A percentile compares a stretch with the other conserved stretches of the same genome.
Conservation (phyloP, 208 protist genomes). For the Trypanosoma congolense region DNA sequence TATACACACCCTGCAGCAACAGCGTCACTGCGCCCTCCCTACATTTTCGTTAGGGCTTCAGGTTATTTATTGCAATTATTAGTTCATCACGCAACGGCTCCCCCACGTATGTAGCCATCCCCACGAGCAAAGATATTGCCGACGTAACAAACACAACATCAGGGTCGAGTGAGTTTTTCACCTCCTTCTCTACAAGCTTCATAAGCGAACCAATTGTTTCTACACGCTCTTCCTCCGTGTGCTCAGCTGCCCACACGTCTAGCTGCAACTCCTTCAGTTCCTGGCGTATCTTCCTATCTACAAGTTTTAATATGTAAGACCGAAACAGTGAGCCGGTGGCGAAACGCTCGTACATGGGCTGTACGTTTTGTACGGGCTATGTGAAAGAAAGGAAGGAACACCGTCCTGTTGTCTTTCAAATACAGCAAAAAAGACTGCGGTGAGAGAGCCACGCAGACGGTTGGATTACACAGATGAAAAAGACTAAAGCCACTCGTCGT, state of each 20-base stretch:
- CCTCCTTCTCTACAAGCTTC: slow-evolving; percentile 52
- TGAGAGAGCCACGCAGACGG: slow-evolving; percentile 32
- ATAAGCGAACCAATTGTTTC: slow-evolving; percentile 69
- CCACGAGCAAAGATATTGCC: slow-evolving; percentile 61
- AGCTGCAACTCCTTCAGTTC: slow-evolving; percentile 48
- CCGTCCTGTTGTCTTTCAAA: slow-evolving; percentile 51
- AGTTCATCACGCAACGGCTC: slow-evolving; percentile 67
- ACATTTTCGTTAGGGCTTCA: slow-evolving; percentile 51
- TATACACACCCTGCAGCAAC: too few relatives aligned
- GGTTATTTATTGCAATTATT: slow-evolving; percentile 58
- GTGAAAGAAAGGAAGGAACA: slow-evolving; percentile 50
- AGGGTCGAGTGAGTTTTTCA: slow-evolving; percentile 52
- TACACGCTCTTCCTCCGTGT: slow-evolving; percentile 56
- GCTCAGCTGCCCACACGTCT: slow-evolving; percentile 39
- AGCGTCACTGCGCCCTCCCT: too few relatives aligned
- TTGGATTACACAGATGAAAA: slow-evolving; percentile 68
- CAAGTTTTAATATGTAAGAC: slow-evolving; percentile 44
- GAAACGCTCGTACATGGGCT: slow-evolving; percentile 79
- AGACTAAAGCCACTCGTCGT: slow-evolving; percentile 30
- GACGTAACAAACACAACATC: slow-evolving; percentile 72
- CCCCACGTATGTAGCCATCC: slow-evolving; percentile 54
- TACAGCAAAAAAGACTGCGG: slow-evolving; percentile 63
- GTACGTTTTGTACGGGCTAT: slow-evolving; percentile 70
- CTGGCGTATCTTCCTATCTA: slow-evolving; percentile 48
- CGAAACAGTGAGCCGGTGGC: slow-evolving; percentile 61